Evolutionary conservation across 495 filamentous ascomycete genomes (phyloP).

Genomic region (Penicillium herquei): DNA sequence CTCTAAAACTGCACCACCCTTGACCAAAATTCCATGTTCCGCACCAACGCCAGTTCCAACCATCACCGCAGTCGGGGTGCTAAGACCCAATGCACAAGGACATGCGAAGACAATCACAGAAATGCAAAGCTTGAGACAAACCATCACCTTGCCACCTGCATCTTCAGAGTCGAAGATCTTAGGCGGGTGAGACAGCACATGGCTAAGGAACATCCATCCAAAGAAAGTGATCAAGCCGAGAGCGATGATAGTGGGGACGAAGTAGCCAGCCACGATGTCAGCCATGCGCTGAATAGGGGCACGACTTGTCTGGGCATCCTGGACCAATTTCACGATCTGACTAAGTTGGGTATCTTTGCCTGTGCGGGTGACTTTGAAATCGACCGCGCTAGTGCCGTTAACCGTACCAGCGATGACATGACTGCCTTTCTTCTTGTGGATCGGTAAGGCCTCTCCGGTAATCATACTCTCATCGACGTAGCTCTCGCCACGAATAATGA

Average conservation of each 20-base stretch:
- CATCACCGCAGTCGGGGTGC: constrained; percentile 97
- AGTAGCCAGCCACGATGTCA: constrained; percentile 88
- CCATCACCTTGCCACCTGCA: constrained; percentile 88
- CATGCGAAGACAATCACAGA: constrained; percentile 99
- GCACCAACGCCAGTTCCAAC: constrained; percentile 95
- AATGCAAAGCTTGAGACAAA: constrained; percentile 96
- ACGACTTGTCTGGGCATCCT: constrained; percentile 91
- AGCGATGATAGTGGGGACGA: constrained; percentile 84
- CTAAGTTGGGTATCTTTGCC: constrained; percentile 94
- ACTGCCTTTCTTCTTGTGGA: constrained; percentile 79
- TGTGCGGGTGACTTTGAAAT: constrained; percentile 90
- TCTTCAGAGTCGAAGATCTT: constrained; percentile 78
- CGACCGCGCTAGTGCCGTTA: constrained; percentile 85
- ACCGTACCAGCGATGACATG: constrained; percentile 92
- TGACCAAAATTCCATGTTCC: constrained; percentile 95
- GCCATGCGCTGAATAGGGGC: constrained; percentile 95
- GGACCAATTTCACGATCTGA: constrained; percentile 96
- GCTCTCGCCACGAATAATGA: constrained; percentile 81
- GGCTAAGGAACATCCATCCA: constrained; percentile 93
- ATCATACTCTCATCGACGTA: constrained; percentile 99
- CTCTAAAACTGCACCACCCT: constrained; percentile 91
- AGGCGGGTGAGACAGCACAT: constrained; percentile 79
- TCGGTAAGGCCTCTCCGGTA: constrained; percentile 92
- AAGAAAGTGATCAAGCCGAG: constrained; percentile 85
- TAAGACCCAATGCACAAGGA: constrained; percentile 90